These are phyloP conservation scores for Actinomortierella ambigua DNA, from an alignment of 371 early-diverging fungal genomes.

Conservation along the genomic window DNA sequence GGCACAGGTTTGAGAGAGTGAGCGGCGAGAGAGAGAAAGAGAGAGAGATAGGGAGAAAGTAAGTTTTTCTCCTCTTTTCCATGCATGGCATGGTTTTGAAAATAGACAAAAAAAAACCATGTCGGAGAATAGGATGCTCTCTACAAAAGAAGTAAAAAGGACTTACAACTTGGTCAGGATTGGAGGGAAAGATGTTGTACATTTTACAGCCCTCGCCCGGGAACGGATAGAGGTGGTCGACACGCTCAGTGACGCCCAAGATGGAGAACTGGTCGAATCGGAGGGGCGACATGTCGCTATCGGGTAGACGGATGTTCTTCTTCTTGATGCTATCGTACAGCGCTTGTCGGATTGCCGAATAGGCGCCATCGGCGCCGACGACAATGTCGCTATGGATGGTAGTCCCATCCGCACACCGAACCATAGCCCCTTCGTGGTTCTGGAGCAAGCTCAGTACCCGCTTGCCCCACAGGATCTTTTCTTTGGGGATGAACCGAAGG, in stretches of 20 bases:
- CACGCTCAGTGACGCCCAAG: slow-evolving; percentile 14
- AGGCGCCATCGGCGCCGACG: slow-evolving; percentile 34
- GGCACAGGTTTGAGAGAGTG: no score
- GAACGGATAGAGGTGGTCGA: no score
- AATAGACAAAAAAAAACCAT: no score
- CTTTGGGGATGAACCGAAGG: slow-evolving; percentile 19
- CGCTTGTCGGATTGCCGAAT: slow-evolving; percentile 17
- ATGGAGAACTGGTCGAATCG: slow-evolving; percentile 25
- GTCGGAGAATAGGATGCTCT: no score
- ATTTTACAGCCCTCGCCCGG: no score
- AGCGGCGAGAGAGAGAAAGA: no score
- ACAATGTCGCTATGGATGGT: slow-evolving; percentile 28
- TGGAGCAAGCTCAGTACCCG: slow-evolving; percentile 26
- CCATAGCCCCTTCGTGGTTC: slow-evolving; percentile 17
- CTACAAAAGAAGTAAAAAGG: no score
- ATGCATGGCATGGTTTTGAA: no score
- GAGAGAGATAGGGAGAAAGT: no score
- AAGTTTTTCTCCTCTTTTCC: no score
- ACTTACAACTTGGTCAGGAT: no score
- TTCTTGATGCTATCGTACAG: slow-evolving; percentile 15
- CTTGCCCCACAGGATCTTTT: slow-evolving; percentile 27
- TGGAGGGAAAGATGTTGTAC: no score
- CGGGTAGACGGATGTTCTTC: slow-evolving; percentile 8
- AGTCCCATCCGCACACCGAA: slow-evolving; percentile 29
- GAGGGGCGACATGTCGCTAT: slow-evolving; percentile 13